Base-by-base conservation (phyloP, 2,329 filamentous ascomycete species). In the Akanthomyces lecanii region DNA sequence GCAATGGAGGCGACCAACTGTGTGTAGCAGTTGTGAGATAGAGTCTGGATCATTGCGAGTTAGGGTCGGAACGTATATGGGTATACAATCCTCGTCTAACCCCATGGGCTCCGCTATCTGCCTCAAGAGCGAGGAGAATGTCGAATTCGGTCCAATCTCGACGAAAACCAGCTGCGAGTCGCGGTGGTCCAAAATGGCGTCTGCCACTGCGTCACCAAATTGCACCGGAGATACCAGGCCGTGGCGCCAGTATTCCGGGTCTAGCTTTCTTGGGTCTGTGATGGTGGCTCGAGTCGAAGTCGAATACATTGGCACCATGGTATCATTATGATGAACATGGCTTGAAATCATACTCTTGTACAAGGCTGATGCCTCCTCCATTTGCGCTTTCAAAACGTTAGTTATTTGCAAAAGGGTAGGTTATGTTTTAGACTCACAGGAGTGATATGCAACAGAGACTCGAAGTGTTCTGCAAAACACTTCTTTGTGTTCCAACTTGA, bases 221-320 rank as follows among this genome's bases (percentile, higher is more conserved):
- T 59, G 10, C 4, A 59, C 55, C 3, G 40, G 25, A 45, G 55
- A 59, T 18, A 5, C 28, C 23, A 59, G 5, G n/a, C 55, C 55
- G 14, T 12, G 42, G 23, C 42, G 5, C 55, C 55, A 59, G 25
- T 59, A 59, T n/a, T 18, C 5, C 12, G 42, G 14, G 8, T 59
- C 42, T 21, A 59, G 44, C 10, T 47, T 25, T 25, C 18, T 21
- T 33, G 55, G 55, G n/a, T 47, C 28, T 4, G 45, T 36, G 21
- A 59, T 45, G 23, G 48, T 59, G 18, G 21, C 28, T 48, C 40
- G 42, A 50, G 21, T 21, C 25, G 55, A 21, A 14, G 55, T 59
- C 21, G 55, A 59, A 25, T 59, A 59, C 55, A 59, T 59, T 14
- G 55, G 55, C 14, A 59, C 25, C 55, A 59, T 59, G 25, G 11